Base-by-base conservation (phyloP, 345 rosid genomes). In the Boechera stricta region DNA sequence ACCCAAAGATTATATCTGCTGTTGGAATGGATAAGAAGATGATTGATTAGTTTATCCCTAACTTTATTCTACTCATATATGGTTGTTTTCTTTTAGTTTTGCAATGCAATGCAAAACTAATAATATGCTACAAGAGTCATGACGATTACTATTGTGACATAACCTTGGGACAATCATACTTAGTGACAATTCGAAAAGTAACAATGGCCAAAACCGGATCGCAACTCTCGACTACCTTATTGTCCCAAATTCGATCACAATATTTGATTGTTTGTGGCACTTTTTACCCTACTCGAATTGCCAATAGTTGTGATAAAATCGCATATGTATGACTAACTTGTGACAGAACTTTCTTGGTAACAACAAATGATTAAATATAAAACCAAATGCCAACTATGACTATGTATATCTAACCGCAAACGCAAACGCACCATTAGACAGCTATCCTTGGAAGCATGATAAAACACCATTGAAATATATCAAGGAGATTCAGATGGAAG, bases 401-500 rank as follows among this genome's bases (percentile, higher is more conserved):
- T 52, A 4, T 21, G 3, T 60, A 16, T 60, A 33, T 58, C 24
- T 52, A 52, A 52, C 57, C 65, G 13, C 47, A 65, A 31, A 29
- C 26, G 56, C 39, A 45, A 31, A 47, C 2, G 11, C 44, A 11
- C 11, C 12, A 52, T 36, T 36, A 15, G 13, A 7, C 2, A 2
- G 35, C 8, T 68, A 55, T 69, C 12, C 24, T 44, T 21, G 16
- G 33, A 75, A 75, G 18, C 55, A 10, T 60, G 26, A 59, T 45
- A 8, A 51, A 54, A 51, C 21, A 35, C 45, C 54, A 64, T 11
- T 64, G 77, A 2, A 57, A 71, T 56, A 56, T 64, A 77, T 72
- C 67, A 59, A 65, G 73, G 31, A 64, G 76, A 57, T 64, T 49
- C 12, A 72, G 63, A 64, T 18, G 63, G 9, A 48, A 42, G 45